Evolutionary conservation across 345 rosid genomes (phyloP), one percentile per base, ranked within the genome.

Genomic region (Eucalyptus guilfoylei): DNA sequence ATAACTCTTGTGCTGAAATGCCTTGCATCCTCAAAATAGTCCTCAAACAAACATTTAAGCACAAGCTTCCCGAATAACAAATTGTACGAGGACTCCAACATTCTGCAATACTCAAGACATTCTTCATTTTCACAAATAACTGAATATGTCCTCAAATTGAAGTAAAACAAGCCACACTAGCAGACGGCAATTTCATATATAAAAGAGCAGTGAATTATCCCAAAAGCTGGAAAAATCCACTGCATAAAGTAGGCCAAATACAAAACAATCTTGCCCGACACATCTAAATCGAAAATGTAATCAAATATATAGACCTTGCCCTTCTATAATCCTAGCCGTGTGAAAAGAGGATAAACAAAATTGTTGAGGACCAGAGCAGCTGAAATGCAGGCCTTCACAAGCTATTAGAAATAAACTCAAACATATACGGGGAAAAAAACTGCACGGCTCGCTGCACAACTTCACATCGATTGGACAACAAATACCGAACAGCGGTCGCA

Each of bases 51-150:
- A 85, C 96, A 94, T 91, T 91, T 96, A 92, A 96, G 93, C 62
- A 97, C 95, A 67, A 96, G 92, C 94, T 97, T 97, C 95, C 96
- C 99, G 80, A 96, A 96, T 90, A 97, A 72, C 91, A 96, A 6
- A 88, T 96, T 93, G 60, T 97, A 97, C 2, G 99, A 94, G 6
- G 97, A 94, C 89, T 96, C 99, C 91, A 96, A 88, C 99, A 97
- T 97, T 95, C 99, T 96, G 96, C 89, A 92, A 72, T 19, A 37
- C 45, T 28, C 83, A 72, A 72, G 10, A 37, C 8, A 72, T 72
- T 72, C 14, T 2, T 37, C 45, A 72, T 72, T 72, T 37, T 72
- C 26, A 72, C 81, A 6, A 72, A 37, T 21, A 14, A 8, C 24
- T 11, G 83, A 37, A 19, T 37, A 5, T 19, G 28, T 19, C 83